A percentile compares a stretch with the other conserved stretches of the same genome.
phyloP scores from a whole-genome alignment of 2,329 filamentous ascomycete species.

The Aureobasidium sp. region DNA sequence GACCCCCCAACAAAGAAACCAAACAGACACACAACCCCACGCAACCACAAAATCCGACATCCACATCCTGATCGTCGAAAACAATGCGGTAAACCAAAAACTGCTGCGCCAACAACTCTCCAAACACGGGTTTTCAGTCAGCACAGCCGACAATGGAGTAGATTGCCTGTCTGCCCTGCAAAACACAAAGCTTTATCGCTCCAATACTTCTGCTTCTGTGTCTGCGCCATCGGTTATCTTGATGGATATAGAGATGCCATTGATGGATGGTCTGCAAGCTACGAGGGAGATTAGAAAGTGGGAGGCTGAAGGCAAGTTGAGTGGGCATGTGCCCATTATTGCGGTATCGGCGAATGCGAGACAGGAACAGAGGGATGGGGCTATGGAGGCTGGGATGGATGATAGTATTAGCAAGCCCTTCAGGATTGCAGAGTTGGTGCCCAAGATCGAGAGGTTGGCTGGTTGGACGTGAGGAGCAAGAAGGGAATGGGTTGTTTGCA shows the following conservation, averaged over 20 bases:
- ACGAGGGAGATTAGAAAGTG: constrained; percentile 61
- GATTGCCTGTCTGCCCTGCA: constrained; percentile 31
- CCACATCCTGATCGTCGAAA: constrained; percentile 25
- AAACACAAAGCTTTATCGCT: constrained; percentile 19
- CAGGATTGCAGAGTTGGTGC: constrained; percentile 13
- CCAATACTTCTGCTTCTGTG: not conserved
- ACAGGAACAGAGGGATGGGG: constrained; percentile 64
- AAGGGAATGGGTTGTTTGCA: not conserved
- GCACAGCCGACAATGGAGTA: constrained; percentile 33
- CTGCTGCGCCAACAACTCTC: constrained; percentile 34
- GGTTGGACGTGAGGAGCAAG: not conserved
- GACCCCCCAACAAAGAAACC: not conserved
- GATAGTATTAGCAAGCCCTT: constrained; percentile 19
- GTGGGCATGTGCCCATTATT: constrained; percentile 65
- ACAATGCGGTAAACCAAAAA: constrained; percentile 37
- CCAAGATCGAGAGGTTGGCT: constrained; percentile 7
- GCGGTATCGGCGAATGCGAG: constrained; percentile 75
- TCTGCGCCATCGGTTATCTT: constrained; percentile 46
- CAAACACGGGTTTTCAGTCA: constrained; percentile 31
- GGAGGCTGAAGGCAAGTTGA: constrained; percentile 55
- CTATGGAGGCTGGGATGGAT: constrained; percentile 64
- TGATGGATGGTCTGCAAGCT: constrained; percentile 61
- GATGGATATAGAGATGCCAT: constrained; percentile 75
- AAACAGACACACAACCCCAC: not conserved
- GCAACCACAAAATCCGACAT: not conserved